Base-by-base conservation (phyloP, 768 basidiomycete species). In the Agaricus subrufescens region DNA sequence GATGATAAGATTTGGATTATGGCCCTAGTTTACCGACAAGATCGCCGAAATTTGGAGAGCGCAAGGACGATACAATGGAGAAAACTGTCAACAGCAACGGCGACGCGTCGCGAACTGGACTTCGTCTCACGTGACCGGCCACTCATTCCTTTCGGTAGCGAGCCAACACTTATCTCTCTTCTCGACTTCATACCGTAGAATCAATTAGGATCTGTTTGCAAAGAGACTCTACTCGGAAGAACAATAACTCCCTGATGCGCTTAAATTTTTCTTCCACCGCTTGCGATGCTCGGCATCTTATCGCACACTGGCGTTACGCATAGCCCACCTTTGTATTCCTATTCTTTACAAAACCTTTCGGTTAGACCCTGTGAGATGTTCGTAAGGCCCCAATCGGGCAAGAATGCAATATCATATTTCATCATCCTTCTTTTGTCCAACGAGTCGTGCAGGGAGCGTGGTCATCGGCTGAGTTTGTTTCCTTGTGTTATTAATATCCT, bases 381-480 rank as follows among this genome's bases (percentile, higher is more conserved):
- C 34, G 11, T 8, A 11, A 34, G 34, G 7, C 34, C 4, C 7
- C 11, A 8, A 34, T 34, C 34, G 34, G 34, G 34, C 11, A 34
- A 11, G 7, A 34, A 34, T 34, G 34, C 11, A 34, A 34, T 34
- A 34, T 11, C 39, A 19, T 42, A 37, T 42, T 42, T 27, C 37
- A 5, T 27, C 23, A 14, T n/a, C 47, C 30, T n/a, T 30, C 23
- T 46, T 26, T 26, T 4, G 26, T 48, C 34, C 34, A 34, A 34
- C 7, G 34, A 34, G 34, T 34, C 7, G 34, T 34, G 34, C 34
- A 34, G 34, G 34, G n/a, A 44, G 48, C 47, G 30, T 30, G 46
- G 15, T 42, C 38, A 9, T 43, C 42, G 37, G 53, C 29, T 27
- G 56, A 29, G 29, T 38, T 44, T 55, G 50, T 46, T 58, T 57